phyloP scores from a whole-genome alignment of 2,329 filamentous ascomycete genomes.

The Gaeumannomyces tritici region DNA sequence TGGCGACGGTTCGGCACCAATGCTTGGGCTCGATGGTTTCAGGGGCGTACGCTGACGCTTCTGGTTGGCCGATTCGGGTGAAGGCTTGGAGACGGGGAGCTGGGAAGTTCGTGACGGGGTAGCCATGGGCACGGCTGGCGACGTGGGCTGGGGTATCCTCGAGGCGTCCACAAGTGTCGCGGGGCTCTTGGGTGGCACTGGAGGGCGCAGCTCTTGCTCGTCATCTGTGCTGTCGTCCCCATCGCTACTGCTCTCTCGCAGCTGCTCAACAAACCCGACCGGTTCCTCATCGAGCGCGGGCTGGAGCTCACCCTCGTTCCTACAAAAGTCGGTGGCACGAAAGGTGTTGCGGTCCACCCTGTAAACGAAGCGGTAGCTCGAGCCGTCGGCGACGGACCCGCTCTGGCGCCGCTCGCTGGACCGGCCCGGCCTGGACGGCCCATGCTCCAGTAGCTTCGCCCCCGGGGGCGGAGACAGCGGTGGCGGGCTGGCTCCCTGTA shows the following conservation, averaged over 20 bases:
- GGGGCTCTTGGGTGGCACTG: conserved; percentile 9
- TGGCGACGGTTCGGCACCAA: background rate
- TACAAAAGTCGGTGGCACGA: conserved; percentile 22
- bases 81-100: background rate
- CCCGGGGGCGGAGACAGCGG: conserved; percentile 46
- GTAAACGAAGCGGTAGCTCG: conserved; percentile 49
- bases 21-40: conserved; percentile 15
- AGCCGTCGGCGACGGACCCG: conserved; percentile 1
- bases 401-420: conserved; percentile 1
- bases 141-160: background rate
- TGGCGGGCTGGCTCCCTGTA: conserved; percentile 42
- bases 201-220: conserved; percentile 3
- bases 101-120: background rate
- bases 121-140: background rate
- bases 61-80: conserved; percentile 6
- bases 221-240: conserved; percentile 4
- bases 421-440: conserved; percentile 8
- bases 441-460: conserved; percentile 48
- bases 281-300: conserved; percentile 7
- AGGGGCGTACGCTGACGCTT: conserved; percentile 12
- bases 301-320: conserved; percentile 13
- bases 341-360: conserved; percentile 41
- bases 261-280: conserved; percentile 14
- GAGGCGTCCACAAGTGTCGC: background rate
- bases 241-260: conserved; percentile 12